A percentile compares a stretch with the other conserved stretches of the same genome.
phyloP scores from a whole-genome alignment of 805 yeast genomes.

The Ogataea henricii region DNA sequence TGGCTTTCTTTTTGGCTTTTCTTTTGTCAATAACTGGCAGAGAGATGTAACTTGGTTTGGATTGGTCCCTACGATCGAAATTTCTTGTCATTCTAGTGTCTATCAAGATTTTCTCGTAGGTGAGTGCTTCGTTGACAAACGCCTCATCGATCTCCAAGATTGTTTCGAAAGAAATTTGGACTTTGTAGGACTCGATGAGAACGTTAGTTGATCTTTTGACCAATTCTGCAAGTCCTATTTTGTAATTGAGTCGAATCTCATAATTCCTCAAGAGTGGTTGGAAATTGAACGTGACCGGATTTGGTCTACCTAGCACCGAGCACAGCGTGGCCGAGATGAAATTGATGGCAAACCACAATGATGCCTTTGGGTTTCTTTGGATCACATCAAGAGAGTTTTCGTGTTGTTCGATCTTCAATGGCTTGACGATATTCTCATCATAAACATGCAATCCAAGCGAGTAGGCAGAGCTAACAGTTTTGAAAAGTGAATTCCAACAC shows the following conservation, averaged over 20 bases:
- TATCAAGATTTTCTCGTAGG: conserved; percentile 37
- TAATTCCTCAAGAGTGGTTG: conserved; percentile 36
- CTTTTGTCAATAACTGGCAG: conserved; percentile 34
- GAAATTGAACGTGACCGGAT: conserved; percentile 48
- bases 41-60: conserved; percentile 28
- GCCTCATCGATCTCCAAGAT: conserved; percentile 42
- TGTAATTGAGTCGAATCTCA: conserved; percentile 40
- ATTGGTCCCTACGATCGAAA: conserved; percentile 20
- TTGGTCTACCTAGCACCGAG: conserved; percentile 55
- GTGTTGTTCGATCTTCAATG: conserved; percentile 33
- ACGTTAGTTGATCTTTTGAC: conserved; percentile 49
- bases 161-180: conserved; percentile 44
- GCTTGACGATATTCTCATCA: conserved; percentile 35
- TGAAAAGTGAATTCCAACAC: conserved; percentile 54
- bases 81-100: conserved; percentile 30
- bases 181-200: conserved; percentile 53
- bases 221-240: conserved; percentile 52
- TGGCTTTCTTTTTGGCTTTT: conserved; percentile 17
- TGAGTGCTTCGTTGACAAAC: conserved; percentile 44
- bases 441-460: conserved; percentile 54
- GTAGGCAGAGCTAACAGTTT: conserved; percentile 50
- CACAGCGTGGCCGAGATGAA: conserved; percentile 50
- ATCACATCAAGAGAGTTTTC: conserved; percentile 33
- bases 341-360: conserved; percentile 53
- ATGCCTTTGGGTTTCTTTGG: conserved; percentile 40